A percentile compares a stretch with the other conserved stretches of the same genome.
phyloP scores from a whole-genome alignment of 352 stramenopile species.

The Chrysophaeum taylorii region DNA sequence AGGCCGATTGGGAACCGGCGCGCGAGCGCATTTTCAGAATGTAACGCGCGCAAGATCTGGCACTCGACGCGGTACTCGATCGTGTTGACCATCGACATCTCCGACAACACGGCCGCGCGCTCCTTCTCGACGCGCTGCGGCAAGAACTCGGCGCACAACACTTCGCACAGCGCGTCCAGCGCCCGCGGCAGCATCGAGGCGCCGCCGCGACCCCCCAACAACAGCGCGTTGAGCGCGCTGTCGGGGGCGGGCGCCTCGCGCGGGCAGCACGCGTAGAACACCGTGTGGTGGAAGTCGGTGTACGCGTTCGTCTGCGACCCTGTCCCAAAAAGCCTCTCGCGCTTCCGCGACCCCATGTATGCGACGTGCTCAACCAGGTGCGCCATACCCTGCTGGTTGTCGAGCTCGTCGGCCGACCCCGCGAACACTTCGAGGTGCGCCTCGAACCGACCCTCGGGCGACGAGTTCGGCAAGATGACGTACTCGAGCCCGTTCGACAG shows the following conservation, averaged over 20 bases:
- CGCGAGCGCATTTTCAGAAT: conserved; percentile 66
- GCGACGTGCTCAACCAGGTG: conserved; percentile 73
- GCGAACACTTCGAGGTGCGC: conserved; percentile 66
- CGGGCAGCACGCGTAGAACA: conserved; percentile 74
- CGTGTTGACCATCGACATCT: conserved; percentile 79
- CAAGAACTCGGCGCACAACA: conserved; percentile 62
- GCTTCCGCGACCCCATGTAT: conserved; percentile 70
- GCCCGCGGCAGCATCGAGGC: conserved; percentile 61
- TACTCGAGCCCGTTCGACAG: conserved; percentile 67
- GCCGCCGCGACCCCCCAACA: not conserved
- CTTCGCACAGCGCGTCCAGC: conserved; percentile 63
- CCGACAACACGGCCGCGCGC: conserved; percentile 57
- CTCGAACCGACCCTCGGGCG: conserved; percentile 58
- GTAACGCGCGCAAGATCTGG: conserved; percentile 65
- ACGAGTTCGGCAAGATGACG: conserved; percentile 65
- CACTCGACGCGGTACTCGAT: conserved; percentile 75
- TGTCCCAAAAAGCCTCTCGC: conserved; percentile 66
- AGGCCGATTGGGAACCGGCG: conserved; percentile 71
- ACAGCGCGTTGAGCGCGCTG: not conserved
- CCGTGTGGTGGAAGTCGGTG: conserved; percentile 76
- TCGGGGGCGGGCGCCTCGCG: conserved; percentile 29
- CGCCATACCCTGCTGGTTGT: conserved; percentile 67
- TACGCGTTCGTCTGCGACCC: conserved; percentile 72
- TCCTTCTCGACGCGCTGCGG: conserved; percentile 71
- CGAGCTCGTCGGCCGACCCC: conserved; percentile 61